A percentile compares a stretch with the other conserved stretches of the same genome.
Evolutionary conservation across 192 early-diverging fungal genomes (phyloP).

Genomic region (Backusella parvicylindrica): DNA sequence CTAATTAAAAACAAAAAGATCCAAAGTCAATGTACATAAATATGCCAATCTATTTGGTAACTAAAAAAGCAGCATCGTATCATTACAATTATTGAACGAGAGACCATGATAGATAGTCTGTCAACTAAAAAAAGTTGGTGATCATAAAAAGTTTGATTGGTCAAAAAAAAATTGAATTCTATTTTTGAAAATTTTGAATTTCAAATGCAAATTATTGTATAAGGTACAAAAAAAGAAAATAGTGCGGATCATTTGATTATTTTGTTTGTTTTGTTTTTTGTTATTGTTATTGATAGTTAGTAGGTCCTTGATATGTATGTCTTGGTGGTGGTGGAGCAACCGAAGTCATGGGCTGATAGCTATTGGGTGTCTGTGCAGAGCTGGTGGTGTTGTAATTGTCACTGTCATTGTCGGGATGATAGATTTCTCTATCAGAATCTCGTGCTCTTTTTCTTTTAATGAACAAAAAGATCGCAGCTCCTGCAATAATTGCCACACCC

Average conservation of each 20-base stretch:
- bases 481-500: constrained; percentile 17
- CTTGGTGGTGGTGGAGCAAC: background rate
- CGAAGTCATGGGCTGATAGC: background rate
- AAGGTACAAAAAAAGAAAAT: background rate
- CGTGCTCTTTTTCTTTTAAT: background rate
- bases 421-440: constrained; percentile 16
- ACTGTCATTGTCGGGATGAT: constrained; percentile 19
- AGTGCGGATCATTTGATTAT: background rate
- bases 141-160: too few relatives aligned
- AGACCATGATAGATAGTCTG: background rate
- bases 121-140: too few relatives aligned
- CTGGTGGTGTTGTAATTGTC: background rate
- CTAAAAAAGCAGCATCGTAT: background rate
- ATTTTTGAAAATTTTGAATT: background rate
- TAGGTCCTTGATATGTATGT: background rate
- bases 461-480: constrained; percentile 3
- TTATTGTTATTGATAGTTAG: background rate
- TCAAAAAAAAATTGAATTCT: too few relatives aligned
- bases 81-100: background rate
- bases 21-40: background rate
- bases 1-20: background rate
- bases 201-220: background rate
- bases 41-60: constrained; percentile 7
- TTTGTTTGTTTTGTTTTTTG: background rate
- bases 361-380: background rate